Evolutionary conservation across 1,284 basidiomycete species (phyloP).

Genomic region (Sporisorium reilianum): DNA sequence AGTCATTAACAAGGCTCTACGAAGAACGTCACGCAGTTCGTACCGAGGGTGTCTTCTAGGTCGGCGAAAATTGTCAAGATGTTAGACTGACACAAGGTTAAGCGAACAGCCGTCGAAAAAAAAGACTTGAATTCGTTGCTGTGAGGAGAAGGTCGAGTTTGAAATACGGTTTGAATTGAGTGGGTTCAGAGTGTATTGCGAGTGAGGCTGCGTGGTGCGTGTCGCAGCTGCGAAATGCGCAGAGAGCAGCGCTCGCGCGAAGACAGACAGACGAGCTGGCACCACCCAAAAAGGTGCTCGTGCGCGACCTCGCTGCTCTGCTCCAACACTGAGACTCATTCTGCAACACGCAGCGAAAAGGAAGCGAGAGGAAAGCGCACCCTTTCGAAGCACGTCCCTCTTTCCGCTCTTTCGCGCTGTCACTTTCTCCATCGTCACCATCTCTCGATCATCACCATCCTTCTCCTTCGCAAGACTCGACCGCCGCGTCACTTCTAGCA

Average conservation of each 20-base stretch:
- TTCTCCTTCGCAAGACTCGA: not conserved
- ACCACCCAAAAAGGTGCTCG: slow-evolving; percentile 17
- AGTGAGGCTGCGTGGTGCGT: slow-evolving; percentile 12
- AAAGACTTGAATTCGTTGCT: slow-evolving; percentile 5
- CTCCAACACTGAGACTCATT: slow-evolving; percentile 33
- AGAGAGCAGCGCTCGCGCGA: not conserved
- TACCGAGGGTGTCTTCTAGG: no score
- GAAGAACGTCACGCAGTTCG: not conserved
- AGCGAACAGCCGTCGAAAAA: not conserved
- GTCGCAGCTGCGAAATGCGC: slow-evolving; percentile 9
- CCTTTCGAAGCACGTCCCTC: slow-evolving; percentile 1
- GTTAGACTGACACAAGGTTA: not conserved
- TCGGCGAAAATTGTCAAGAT: not conserved
- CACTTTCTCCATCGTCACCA: not conserved
- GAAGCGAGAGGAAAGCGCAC: no score
- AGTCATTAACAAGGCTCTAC: not conserved
- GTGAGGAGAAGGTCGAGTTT: not conserved
- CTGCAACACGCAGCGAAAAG: slow-evolving; percentile 7
- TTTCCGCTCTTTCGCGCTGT: slow-evolving; percentile 4
- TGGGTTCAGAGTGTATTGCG: not conserved
- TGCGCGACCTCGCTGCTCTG: slow-evolving; percentile 17
- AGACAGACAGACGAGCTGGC: not conserved
- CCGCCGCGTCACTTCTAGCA: not conserved
- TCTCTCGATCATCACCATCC: not conserved
- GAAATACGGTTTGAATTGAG: slow-evolving; percentile 4